Base-by-base conservation (phyloP, 2,329 filamentous ascomycete species). In the Fusarium sp. region DNA sequence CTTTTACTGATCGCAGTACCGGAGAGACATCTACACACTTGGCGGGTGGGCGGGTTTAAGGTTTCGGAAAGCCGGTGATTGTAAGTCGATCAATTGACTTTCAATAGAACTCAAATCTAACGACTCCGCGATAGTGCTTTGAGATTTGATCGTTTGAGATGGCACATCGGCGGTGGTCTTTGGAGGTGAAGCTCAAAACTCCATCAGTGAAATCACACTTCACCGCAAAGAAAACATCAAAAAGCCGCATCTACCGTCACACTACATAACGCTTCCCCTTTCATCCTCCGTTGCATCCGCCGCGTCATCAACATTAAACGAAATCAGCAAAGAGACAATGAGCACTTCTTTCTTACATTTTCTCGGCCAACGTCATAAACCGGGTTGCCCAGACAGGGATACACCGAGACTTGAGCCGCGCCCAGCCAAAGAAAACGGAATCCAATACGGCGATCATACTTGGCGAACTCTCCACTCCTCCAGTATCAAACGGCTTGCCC, bases 401-500 rank as follows among this genome's bases (percentile, higher is more conserved):
- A 48, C 69, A 65, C 66, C 55, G 58, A 70, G 34, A 5, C 47
- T 56, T 57, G 57, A 55, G 55, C 56, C 46, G 58, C 59, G 40
- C 47, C 27, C 40, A 70, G 63, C 66, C 55, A 59, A 59, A 63
- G 28, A 69, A 66, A 43, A 56, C 16, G 25, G 37, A n/a, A 7
- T 49, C 16, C 34, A 45, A 14, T 21, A 10, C 13, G 64, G 45
- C 55, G 71, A 73, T 72, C 71, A 49, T 46, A 4, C 71, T 72
- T 72, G 71, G 71, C 71, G 18, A 53, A 55, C 23, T 46, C 59
- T 51, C 69, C 69, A 68, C 66, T 58, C 59, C 51, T 71, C 41
- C 58, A 65, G 53, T 23, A 41, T 49, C 57, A 14, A 41, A 23
- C 8, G 11, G 20, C 25, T 20, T 54, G 13, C 34, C 48, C 30